Base-by-base conservation (phyloP, 2,329 filamentous ascomycete species). In the Epichloe glyceriae region DNA sequence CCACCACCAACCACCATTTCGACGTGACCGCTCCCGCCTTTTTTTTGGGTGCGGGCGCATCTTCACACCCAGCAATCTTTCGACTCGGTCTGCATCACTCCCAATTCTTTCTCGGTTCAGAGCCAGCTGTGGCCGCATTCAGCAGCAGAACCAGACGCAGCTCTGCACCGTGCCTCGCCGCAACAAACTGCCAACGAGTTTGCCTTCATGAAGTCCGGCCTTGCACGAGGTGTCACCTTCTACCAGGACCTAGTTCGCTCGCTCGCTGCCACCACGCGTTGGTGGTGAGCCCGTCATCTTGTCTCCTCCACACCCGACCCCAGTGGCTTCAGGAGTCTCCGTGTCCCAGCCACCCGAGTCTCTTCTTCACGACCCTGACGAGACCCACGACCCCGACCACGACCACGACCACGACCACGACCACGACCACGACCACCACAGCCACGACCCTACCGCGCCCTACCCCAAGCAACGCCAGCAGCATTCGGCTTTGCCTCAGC, bases 351-450 rank as follows among this genome's bases (percentile, higher is more conserved):
- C 63, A 65, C 67, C 60, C 51, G 60, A 67, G 56, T 60, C 63
- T 45, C 60, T 62, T 57, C 64, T 64, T 75, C 62, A 76, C 70
- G 74, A 78, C 74, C 70, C 70, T 73, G 67, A 77, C 76, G 74
- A 77, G 62, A 67, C 60, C 67, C 63, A 77, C 73, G 73, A 73
- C 61, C 65, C 67, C 60, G 3, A 17, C 42, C 22, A 0, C 22
- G 22, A 26, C 22, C 22, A 26, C 22, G 22, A 8, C 22, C 7
- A 26, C 6, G 42, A 33, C 43, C 63, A 76, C 71, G 74, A 77
- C 73, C 70, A 70, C 73, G 67, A 76, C 76, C 74, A 76, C 62
- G 67, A 59, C 67, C 63, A 76, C 73, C 73, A 73, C n/a, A n/a
- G n/a, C 61, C 65, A 67, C 60, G 43, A 43, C 19, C 26, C 37